Base-by-base conservation (phyloP, 2,329 filamentous ascomycete genomes). In the Ceratocystis alfenasii region DNA sequence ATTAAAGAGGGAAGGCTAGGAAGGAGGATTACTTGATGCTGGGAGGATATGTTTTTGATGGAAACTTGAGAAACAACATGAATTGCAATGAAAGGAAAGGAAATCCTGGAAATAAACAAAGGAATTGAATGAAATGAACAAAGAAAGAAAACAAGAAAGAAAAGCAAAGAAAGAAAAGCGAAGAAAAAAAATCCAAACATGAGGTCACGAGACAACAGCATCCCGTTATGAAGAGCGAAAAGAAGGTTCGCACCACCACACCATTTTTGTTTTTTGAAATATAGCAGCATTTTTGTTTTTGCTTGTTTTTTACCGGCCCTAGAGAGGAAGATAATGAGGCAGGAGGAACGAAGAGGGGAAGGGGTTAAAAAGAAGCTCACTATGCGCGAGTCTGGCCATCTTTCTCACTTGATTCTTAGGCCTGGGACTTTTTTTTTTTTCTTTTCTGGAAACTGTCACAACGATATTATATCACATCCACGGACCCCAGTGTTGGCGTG, bases 121-220 rank as follows among this genome's bases (percentile, higher is more conserved):
- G 30, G 36, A 46, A 67, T 62, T 55, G 22, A 68, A 69, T 61
- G 60, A 68, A 67, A 70, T 69, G 66, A 68, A 44, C 63, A 65
- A 45, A 62, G 30, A 46, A 65, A 62, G 45, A 64, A 63, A 63
- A 66, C 65, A 65, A 62, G 48, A 64, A 64, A 59, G 55, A 62
- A 59, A 36, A 65, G 60, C 63, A 63, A 53, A 67, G 64, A 65
- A 60, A 62, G 63, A 10, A 57, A 12, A 25, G 55, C 15, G 48
- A 15, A 50, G 60, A 62, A 63, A 60, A 17, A 48, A 33, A 53
- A 53, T 53, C 6, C 48, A 25, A 20, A 57, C 17, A 50, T 8
- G 6, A 50, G 22, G 15, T 7, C 41, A 62, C 10, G n/a, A 22
- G 28, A 61, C 8, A 61, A 33, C 8, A 22, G 33, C 33, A 61